These are phyloP conservation scores for Musa schizocarpa DNA, from an alignment of 176 grass and related monocot genomes.

Conservation along the genomic window DNA sequence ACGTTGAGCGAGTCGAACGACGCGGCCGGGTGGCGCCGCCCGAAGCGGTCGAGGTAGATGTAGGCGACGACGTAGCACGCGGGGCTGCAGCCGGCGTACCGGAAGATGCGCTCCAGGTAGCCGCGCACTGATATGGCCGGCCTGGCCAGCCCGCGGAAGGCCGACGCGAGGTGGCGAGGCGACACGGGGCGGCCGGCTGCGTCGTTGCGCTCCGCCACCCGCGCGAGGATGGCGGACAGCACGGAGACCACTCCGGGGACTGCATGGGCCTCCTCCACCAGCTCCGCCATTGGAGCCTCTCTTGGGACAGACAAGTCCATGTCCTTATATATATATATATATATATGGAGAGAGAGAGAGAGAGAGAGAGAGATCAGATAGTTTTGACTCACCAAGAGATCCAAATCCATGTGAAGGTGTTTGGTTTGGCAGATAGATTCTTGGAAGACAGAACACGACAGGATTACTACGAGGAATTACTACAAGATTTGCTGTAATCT, in stretches of 20 bases:
- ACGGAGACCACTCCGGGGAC: constrained; percentile 71
- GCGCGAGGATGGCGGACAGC: constrained; percentile 72
- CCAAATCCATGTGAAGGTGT: no score
- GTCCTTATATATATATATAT: no score
- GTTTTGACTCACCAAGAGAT: no score
- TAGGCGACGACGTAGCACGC: constrained; percentile 66
- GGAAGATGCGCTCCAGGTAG: constrained; percentile 52
- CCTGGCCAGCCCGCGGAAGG: constrained; percentile 33
- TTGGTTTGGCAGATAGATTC: no score
- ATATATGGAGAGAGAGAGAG: no score
- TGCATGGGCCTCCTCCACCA: not conserved
- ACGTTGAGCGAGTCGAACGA: constrained; percentile 55
- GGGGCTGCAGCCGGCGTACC: constrained; percentile 57
- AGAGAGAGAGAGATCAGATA: no score
- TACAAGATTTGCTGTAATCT: no score
- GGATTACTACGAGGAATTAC: no score
- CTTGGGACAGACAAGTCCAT: no score
- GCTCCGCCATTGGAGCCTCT: not conserved
- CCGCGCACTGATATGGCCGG: constrained; percentile 52
- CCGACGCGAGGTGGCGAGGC: constrained; percentile 1
- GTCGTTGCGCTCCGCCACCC: constrained; percentile 65
- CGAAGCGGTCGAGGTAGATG: constrained; percentile 71
- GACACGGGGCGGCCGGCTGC: not conserved
- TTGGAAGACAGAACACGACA: no score
- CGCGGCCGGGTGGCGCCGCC: not conserved